Conservation (phyloP, 306 rosid species). For the Rosa persica region DNA sequence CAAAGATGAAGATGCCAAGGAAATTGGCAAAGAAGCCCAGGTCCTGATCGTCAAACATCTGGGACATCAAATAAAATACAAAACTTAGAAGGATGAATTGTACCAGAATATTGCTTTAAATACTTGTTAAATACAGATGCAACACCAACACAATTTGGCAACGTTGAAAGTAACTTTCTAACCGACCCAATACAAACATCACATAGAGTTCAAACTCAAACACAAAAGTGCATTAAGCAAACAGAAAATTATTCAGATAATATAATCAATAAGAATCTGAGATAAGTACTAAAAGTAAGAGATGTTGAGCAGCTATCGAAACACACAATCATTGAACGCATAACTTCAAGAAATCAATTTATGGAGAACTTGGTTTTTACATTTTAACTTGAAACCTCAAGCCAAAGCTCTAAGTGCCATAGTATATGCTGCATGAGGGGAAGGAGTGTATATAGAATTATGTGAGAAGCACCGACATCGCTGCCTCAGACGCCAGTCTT, state of each 20-base stretch:
- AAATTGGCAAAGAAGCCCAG: constrained; percentile 93
- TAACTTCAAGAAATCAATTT: background rate
- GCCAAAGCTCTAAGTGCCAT: background rate
- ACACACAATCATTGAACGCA: background rate
- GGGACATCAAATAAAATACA: constrained; percentile 15
- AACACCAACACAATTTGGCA: background rate
- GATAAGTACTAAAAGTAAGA: background rate
- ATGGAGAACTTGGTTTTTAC: background rate
- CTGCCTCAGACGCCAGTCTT: background rate
- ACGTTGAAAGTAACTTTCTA: background rate
- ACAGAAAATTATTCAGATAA: background rate
- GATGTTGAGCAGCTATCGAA: background rate
- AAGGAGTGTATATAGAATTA: background rate
- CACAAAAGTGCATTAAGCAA: background rate
- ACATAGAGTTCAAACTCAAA: background rate
- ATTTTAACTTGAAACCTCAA: background rate
- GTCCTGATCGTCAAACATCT: constrained; percentile 89
- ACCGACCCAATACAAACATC: background rate
- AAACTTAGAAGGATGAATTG: background rate
- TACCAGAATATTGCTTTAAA: background rate
- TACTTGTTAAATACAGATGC: background rate
- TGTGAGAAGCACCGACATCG: background rate
- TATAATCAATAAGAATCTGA: background rate
- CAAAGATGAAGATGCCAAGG: constrained; percentile 80
- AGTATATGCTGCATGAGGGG: background rate